Conservation (phyloP, 495 filamentous ascomycete genomes). For the Pyrenopolyporus hunteri region DNA sequence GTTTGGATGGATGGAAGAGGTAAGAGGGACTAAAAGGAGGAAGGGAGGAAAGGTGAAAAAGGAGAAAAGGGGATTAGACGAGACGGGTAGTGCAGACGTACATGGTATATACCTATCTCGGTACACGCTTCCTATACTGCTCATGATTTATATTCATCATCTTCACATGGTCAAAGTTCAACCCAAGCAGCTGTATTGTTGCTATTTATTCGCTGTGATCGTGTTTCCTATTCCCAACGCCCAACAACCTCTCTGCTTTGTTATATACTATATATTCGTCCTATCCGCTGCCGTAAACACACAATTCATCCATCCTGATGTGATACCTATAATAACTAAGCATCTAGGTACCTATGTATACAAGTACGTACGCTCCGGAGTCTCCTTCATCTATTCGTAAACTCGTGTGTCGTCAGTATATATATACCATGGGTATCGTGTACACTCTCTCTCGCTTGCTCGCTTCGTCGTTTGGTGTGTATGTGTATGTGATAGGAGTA, state of each 20-base stretch:
- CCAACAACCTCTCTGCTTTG: background rate
- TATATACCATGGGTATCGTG: no score
- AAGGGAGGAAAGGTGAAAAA: background rate
- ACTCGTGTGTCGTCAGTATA: conserved; percentile 2
- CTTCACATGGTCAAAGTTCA: background rate
- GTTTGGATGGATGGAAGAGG: background rate
- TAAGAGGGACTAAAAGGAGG: background rate
- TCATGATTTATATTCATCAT: no score
- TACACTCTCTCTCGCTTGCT: no score
- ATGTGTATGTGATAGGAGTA: no score
- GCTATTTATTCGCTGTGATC: background rate
- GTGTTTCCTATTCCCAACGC: background rate
- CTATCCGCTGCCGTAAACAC: background rate
- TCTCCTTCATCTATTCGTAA: background rate
- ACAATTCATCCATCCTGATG: background rate
- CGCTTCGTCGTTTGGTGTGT: no score
- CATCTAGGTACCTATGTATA: no score
- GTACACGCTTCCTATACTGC: no score
- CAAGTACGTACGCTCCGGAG: no score
- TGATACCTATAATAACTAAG: no score
- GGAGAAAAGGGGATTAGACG: no score
- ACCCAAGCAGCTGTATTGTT: background rate
- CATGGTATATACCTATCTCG: no score
- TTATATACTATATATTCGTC: background rate
- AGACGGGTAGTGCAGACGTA: background rate